These are phyloP conservation scores for Arbutus unedo DNA, from an alignment of 148 eudicot species.

Conservation along the genomic window DNA sequence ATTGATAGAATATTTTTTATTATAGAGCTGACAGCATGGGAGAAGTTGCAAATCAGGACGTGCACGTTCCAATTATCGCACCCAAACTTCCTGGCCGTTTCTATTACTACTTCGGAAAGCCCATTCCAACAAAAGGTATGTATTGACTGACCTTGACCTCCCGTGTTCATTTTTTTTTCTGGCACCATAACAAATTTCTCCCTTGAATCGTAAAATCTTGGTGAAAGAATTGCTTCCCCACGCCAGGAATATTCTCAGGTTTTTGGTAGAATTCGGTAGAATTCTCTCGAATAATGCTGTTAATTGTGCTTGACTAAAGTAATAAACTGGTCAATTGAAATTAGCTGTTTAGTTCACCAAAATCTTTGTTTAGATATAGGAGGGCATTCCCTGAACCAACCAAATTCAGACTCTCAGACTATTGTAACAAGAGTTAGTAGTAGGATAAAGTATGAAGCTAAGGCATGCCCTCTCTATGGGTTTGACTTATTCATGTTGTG, in stretches of 20 bases:
- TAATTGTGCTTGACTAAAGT: background rate
- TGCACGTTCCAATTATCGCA: slow-evolving; percentile 45
- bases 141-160: background rate
- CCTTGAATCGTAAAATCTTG: background rate
- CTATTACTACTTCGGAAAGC: slow-evolving; percentile 73
- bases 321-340: background rate
- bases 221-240: no score
- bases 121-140: slow-evolving; percentile 31
- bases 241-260: background rate
- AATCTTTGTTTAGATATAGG: background rate
- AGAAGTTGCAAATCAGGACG: slow-evolving; percentile 60
- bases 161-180: slow-evolving; percentile 3
- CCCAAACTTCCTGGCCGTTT: slow-evolving; percentile 84
- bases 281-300: background rate
- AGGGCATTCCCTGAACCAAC: background rate
- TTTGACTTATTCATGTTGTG: background rate
- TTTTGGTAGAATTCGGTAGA: background rate
- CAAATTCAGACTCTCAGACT: background rate
- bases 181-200: background rate
- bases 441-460: background rate
- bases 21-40: slow-evolving; percentile 41
- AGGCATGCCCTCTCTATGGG: background rate
- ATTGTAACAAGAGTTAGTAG: background rate
- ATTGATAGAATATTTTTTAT: background rate
- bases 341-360: background rate